Evolutionary conservation across 2,329 filamentous ascomycete genomes (phyloP), one percentile per base, ranked within the genome.

Genomic region (Ascochyta viciae-villosae): DNA sequence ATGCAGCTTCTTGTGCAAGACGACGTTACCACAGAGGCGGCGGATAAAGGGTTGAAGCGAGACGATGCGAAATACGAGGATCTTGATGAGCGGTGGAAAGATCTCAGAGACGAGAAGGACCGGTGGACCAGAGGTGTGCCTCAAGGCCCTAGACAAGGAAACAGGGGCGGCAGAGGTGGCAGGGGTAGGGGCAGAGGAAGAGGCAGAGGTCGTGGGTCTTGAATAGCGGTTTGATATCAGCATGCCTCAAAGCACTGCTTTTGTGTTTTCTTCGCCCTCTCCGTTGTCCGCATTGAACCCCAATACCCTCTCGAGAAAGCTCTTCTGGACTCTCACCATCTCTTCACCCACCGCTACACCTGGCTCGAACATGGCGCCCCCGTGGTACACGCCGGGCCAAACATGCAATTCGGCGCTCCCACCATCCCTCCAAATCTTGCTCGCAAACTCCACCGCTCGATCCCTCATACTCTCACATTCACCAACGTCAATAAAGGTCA

Each of bases 401-500:
- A 82, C 67, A 62, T 81, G 79, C 38, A 81, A 58, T 59, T 82
- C 78, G 6, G 71, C 67, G 29, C 72, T 67, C n/a, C 80, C 77
- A 22, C 78, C 78, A 12, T 72, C 74, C n/a, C 68, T 71, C 55
- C 75, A 77, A 31, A 82, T 61, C 46, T 68, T 74, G 23, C 61
- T 65, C 13, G 77, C 79, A 63, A 76, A 81, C 22, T 70, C 68
- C 16, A 81, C 52, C 42, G 67, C 68, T 54, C 82, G 74, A 13
- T 80, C 75, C 3, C 77, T 69, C 57, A 82, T 81, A 27, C 78
- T 65, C 62, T 83, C 80, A 34, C 78, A 63, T 6, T 74, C 69
- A 0, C 80, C 79, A 6, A 78, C 73, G 44, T 79, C 76, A 29
- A 83, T 76, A 54, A 80, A 82, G 0, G 76, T 69, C 1, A 76